Evolutionary conservation across 1,284 basidiomycete species (phyloP), one percentile per base, ranked within the genome.

Genomic region (Irpex sp.): DNA sequence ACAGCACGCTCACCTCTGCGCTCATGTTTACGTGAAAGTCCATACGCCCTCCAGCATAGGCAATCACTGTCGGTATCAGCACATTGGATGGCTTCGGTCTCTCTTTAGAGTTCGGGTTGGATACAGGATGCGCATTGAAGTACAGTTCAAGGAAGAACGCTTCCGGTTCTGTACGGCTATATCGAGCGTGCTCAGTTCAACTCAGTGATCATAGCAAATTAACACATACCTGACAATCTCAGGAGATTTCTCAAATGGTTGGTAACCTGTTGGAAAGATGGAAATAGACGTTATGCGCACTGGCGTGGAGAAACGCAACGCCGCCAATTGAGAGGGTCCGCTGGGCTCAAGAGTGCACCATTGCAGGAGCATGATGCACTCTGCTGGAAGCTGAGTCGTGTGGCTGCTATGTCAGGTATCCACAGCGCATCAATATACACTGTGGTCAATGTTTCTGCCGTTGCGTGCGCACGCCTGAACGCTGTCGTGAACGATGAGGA

Each of bases 11-110:
- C 70, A 85, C 89, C 73, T 90, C 86, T 8, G 71, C 63, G 55
- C 85, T 84, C 84, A 90, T 87, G 60, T 88, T 81, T n/a, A 92
- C 81, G 1, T 72, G 67, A 69, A 86, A 91, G 61, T 90, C 85
- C 54, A 81, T 78, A 65, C 82, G 77, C 1, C 85, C 84, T 4
- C 90, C 90, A 8, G 85, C 76, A 72, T 91, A 92, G 0, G 87
- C 83, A 54, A 93, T 80, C 8, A 80, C 75, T 5, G 87, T 88
- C 3, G 87, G 85, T n/a, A 88, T 81, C 12, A 93, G 80, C 5
- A 83, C 83, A 76, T 93, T 93, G 28, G 80, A 77, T 0, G 84
- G 77, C 66, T 80, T 82, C 54, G 80, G 80, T 61, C 77, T 82
- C 62, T 81, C 81, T 66, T 85, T 87, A 14, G 80, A 78, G 64